A percentile compares a stretch with the other conserved stretches of the same genome.
These are phyloP conservation scores for Calonectria montana DNA, from an alignment of 2,329 filamentous ascomycete species.

Conservation along the genomic window DNA sequence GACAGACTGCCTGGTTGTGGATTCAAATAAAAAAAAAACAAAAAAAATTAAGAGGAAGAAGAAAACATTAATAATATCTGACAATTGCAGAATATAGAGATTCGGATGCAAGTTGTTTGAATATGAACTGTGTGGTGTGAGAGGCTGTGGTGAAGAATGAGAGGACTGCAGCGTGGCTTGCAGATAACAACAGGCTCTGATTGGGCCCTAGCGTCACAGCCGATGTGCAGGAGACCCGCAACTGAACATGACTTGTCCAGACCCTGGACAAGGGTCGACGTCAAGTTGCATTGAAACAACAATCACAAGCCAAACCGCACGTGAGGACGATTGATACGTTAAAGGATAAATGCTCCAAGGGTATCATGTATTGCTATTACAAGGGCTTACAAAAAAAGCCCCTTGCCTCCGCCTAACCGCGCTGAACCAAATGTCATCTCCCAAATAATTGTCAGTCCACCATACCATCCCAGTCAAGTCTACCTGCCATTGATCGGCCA, in stretches of 20 bases:
- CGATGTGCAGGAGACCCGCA: constrained; percentile 28
- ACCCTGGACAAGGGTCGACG: background rate
- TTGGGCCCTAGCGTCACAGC: constrained; percentile 37
- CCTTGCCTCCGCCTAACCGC: constrained; percentile 29
- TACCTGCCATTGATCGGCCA: constrained; percentile 33
- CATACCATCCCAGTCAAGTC: constrained; percentile 20
- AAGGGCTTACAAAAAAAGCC: constrained; percentile 26
- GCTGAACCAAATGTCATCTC: constrained; percentile 37
- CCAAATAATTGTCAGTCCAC: constrained; percentile 27
- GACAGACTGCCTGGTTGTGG: background rate
- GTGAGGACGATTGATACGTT: background rate
- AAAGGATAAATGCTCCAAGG: constrained; percentile 30
- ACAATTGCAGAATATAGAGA: too few relatives aligned
- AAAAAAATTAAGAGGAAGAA: too few relatives aligned
- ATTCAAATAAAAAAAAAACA: background rate
- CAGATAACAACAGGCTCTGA: background rate
- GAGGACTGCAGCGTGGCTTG: background rate
- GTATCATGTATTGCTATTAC: constrained; percentile 47
- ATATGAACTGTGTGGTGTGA: too few relatives aligned
- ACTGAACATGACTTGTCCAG: background rate
- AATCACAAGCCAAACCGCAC: background rate
- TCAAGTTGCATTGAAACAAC: background rate
- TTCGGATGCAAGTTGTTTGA: too few relatives aligned
- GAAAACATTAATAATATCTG: too few relatives aligned
- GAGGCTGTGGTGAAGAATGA: too few relatives aligned